phyloP scores from a whole-genome alignment of 2,329 filamentous ascomycete species.

The Aspergillus intermedius region DNA sequence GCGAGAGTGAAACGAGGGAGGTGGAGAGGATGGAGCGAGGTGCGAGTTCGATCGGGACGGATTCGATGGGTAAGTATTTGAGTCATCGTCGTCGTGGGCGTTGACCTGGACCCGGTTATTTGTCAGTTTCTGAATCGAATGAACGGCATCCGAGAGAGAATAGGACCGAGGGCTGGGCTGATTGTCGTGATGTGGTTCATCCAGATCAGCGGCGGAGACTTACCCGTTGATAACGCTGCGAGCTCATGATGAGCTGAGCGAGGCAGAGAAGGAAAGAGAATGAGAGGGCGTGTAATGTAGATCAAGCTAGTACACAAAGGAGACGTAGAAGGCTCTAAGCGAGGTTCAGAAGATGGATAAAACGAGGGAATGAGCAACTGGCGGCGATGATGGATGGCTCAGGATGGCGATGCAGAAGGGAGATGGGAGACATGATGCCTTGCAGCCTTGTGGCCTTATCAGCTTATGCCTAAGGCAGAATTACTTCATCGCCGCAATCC shows the following conservation, averaged over 20 bases:
- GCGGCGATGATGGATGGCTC: neutral
- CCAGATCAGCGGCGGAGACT: constrained; percentile 16
- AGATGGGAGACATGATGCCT: neutral
- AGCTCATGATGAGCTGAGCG: constrained; percentile 42
- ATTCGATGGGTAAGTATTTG: constrained; percentile 26
- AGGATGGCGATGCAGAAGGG: neutral
- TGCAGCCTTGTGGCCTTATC: constrained; percentile 7
- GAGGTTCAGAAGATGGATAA: neutral
- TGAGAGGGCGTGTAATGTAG: neutral
- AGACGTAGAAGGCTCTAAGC: neutral
- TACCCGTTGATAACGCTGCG: constrained; percentile 46
- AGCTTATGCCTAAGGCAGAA: constrained; percentile 4
- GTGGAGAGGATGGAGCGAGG: constrained; percentile 36
- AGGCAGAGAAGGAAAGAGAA: constrained; percentile 4
- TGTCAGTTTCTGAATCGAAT: neutral
- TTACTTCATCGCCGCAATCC: too few relatives aligned
- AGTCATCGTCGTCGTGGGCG: constrained; percentile 38
- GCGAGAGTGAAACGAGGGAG: constrained; percentile 82
- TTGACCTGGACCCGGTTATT: constrained; percentile 30
- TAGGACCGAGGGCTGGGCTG: neutral
- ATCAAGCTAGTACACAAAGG: neutral
- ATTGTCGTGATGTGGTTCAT: constrained; percentile 7
- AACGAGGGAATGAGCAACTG: neutral
- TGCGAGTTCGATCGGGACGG: constrained; percentile 17
- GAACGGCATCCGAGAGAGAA: neutral